Base-by-base conservation (phyloP, 352 stramenopile species). In the Pythium volutum region DNA sequence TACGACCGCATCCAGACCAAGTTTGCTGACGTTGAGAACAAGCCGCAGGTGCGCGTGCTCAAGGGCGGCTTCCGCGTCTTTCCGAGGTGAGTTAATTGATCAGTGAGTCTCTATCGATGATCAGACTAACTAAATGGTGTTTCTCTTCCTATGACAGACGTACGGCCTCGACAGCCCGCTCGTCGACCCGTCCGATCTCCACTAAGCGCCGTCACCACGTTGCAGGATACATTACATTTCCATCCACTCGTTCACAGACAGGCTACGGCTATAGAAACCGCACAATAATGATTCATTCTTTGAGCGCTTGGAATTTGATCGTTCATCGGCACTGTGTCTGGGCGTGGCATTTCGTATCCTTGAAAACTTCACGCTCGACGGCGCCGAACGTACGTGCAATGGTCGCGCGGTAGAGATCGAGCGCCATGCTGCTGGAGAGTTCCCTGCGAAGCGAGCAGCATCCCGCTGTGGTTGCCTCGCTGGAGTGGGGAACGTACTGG, bases 61-160 rank as follows among this genome's bases (percentile, higher is more conserved):
- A 67, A 58, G 27, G 70, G 70, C 38, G 70, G 70, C 22, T 77
- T 73, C 54, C 64, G 65, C n/a, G 59, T 70, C 20, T 77, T 74
- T 62, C 56, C 9, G 57, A 74, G 58, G 62, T 74, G 26, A 31
- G 51, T 59, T 33, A 9, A 23, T 43, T 18, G 31, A 36, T 33
- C 9, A 4, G 29, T n/a, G n/a, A n/a, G n/a, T n/a, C n/a, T n/a
- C n/a, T n/a, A n/a, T n/a, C n/a, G n/a, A n/a, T n/a, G 31, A 36
- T 33, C 9, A 4, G 29, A 33, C 14, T 36, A 36, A 36, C 31
- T 36, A 1, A 36, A 18, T 33, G 33, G 16, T 4, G 22, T 6
- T 36, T 10, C 23, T 48, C 25, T 5, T 7, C 11, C n/a, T n/a
- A n/a, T n/a, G n/a, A 36, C 16, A 66, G 59, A 66, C 50, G 31